Base-by-base conservation (phyloP, 1,284 basidiomycete genomes). In the Moesziomyces aphidis region DNA sequence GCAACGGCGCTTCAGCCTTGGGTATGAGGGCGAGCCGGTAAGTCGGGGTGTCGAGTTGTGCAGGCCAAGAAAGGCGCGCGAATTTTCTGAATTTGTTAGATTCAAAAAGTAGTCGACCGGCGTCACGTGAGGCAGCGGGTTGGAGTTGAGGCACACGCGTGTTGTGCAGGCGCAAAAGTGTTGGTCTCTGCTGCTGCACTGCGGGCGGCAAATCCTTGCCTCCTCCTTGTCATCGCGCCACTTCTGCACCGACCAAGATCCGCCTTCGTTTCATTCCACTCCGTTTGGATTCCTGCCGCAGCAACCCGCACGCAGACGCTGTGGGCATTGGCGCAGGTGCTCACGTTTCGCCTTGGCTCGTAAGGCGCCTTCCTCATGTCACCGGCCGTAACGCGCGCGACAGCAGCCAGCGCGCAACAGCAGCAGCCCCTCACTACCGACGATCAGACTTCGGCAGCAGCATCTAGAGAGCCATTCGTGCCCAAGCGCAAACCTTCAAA, bases 301-400 rank as follows among this genome's bases (percentile, higher is more conserved):
- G 31, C 31, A 34, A 34, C 31, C 31, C 13, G 13, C 31, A 34
- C 31, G 13, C 31, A 13, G 31, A 13, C 31, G 31, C 31, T 34
- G 26, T 28, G 26, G 26, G 26, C 26, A 39, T 36, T 50, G 48
- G 43, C 39, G 36, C 55, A 54, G 34, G 62, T 52, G 54, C 36
- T 52, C 36, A 28, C 34, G 17, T 17, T 6, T 42, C 19, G 39
- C 39, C 39, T 42, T 42, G 39, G 39, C 39, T 22, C n/a, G 31
- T 24, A 22, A 57, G 39, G 36, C 48, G 24, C 21, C 28, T 15
- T 44, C 39, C 58, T 47, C 36, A 71, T 71, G 68, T 71, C 62
- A 44, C 68, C 68, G 44, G 68, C 58, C 39, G 58, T 65, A 24
- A 71, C 68, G 68, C 62, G 62, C 28, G 62, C 57, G 10, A 65